These are phyloP conservation scores for Trametes maxima DNA, from an alignment of 768 basidiomycete genomes.

Conservation along the genomic window DNA sequence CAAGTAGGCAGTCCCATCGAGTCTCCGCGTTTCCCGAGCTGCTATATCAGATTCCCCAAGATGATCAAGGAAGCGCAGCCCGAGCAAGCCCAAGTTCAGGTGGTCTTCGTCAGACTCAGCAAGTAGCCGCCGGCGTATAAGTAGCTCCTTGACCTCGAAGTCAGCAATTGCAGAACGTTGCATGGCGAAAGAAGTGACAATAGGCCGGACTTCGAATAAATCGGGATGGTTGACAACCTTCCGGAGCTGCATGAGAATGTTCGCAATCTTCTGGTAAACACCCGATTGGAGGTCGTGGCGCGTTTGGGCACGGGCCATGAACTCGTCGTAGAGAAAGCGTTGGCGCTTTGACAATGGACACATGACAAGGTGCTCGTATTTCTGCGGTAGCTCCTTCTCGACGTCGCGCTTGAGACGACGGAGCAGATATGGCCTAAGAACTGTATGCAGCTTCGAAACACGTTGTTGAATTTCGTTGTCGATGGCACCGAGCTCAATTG, in stretches of 20 bases:
- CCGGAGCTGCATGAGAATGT: constrained; percentile 96
- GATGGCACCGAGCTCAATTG: constrained; percentile 82
- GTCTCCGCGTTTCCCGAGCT: constrained; percentile 51
- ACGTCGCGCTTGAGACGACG: constrained; percentile 98
- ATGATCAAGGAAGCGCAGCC: constrained; percentile 59
- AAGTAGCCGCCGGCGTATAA: constrained; percentile 76
- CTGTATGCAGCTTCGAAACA: constrained; percentile 86
- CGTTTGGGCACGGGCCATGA: constrained; percentile 88
- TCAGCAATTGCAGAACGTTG: constrained; percentile 74
- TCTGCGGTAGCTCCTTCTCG: constrained; percentile 92
- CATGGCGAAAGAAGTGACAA: constrained; percentile 77
- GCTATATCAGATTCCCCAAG: constrained; percentile 57
- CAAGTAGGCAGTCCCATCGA: constrained; percentile 62
- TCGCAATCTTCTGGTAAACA: constrained; percentile 86
- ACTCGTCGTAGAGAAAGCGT: constrained; percentile 95
- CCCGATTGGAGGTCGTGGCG: constrained; percentile 82
- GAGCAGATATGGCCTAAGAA: constrained; percentile 94
- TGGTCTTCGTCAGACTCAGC: constrained; percentile 52
- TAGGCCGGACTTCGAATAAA: constrained; percentile 87
- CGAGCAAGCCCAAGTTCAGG: constrained; percentile 64
- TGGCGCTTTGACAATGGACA: constrained; percentile 90
- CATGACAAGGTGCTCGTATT: constrained; percentile 87
- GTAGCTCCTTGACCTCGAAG: constrained; percentile 85
- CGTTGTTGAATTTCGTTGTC: constrained; percentile 87
- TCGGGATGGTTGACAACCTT: constrained; percentile 97